Evolutionary conservation across 2,329 filamentous ascomycete species (phyloP).

Genomic region (Mycosphaerelloides madeirae): DNA sequence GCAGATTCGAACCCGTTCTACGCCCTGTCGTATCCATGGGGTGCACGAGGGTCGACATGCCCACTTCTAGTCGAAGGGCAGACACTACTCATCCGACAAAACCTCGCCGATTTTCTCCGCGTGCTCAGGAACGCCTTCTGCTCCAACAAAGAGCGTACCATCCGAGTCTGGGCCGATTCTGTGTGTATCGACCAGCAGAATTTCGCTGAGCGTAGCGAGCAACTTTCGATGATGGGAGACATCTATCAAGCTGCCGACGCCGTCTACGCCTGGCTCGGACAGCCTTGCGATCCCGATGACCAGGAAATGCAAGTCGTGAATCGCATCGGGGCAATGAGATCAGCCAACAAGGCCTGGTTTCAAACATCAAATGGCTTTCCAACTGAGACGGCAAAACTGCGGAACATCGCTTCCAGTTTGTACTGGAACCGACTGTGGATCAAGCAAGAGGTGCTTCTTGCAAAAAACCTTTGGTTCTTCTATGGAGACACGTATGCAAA

Average conservation of each 20-base stretch:
- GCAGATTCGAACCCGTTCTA: background rate
- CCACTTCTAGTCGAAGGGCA: background rate
- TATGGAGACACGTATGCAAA: background rate
- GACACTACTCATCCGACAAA: background rate
- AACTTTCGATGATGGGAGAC: constrained; percentile 2
- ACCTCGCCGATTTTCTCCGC: background rate
- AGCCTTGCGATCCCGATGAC: background rate
- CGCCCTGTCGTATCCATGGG: background rate
- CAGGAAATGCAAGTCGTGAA: background rate
- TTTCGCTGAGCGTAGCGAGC: constrained; percentile 1
- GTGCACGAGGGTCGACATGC: background rate
- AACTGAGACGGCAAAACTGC: background rate
- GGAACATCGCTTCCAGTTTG: background rate
- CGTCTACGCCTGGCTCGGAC: background rate
- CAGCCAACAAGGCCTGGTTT: background rate
- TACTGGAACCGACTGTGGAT: background rate
- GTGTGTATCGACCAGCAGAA: constrained; percentile 5
- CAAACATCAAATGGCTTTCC: background rate
- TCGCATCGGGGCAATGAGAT: background rate
- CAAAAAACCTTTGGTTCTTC: background rate
- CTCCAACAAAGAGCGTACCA: background rate
- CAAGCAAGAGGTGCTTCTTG: background rate
- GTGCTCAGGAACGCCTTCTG: background rate
- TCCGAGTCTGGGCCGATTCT: constrained; percentile 4
- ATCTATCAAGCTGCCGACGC: constrained; percentile 1